These are phyloP conservation scores for Wallemia hederae DNA, from an alignment of 1,284 basidiomycete genomes.

Conservation along the genomic window DNA sequence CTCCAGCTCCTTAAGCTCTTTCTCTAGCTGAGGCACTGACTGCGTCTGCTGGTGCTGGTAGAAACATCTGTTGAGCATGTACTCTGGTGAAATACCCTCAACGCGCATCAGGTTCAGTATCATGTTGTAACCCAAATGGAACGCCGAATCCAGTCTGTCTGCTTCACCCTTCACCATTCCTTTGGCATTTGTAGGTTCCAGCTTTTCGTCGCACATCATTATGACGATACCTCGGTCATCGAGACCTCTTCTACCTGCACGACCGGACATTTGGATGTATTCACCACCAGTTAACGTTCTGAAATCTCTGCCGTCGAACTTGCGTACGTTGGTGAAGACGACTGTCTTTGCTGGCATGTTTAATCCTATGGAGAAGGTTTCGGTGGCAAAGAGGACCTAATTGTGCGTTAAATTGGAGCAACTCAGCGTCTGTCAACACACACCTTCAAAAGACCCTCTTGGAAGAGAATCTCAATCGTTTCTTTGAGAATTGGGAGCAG, in stretches of 20 bases:
- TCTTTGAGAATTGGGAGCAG: conserved; percentile 92
- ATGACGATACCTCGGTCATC: conserved; percentile 99
- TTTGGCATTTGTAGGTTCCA: conserved; percentile 76
- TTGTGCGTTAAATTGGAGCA: background rate
- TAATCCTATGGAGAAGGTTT: conserved; percentile 95
- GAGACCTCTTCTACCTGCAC: conserved; percentile 82
- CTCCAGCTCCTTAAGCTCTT: conserved; percentile 51
- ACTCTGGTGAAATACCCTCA: conserved; percentile 93
- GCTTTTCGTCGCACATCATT: conserved; percentile 98
- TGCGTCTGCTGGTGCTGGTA: conserved; percentile 91
- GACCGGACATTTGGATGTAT: conserved; percentile 97
- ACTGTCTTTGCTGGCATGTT: conserved; percentile 99
- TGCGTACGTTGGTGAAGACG: conserved; percentile 80
- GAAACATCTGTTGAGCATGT: conserved; percentile 92
- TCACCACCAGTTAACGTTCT: conserved; percentile 65
- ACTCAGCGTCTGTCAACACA: background rate
- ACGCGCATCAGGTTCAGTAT: conserved; percentile 94
- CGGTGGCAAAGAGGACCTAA: conserved; percentile 78
- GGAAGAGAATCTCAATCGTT: conserved; percentile 96
- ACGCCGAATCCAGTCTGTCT: conserved; percentile 86
- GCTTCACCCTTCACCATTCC: conserved; percentile 97
- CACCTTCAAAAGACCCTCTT: conserved; percentile 84
- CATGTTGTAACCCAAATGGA: conserved; percentile 99
- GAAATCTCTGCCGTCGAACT: conserved; percentile 89
- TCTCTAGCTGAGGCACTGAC: conserved; percentile 55